Evolutionary conservation across 2,329 filamentous ascomycete genomes (phyloP).

Genomic region (Pseudogymnoascus sp.): DNA sequence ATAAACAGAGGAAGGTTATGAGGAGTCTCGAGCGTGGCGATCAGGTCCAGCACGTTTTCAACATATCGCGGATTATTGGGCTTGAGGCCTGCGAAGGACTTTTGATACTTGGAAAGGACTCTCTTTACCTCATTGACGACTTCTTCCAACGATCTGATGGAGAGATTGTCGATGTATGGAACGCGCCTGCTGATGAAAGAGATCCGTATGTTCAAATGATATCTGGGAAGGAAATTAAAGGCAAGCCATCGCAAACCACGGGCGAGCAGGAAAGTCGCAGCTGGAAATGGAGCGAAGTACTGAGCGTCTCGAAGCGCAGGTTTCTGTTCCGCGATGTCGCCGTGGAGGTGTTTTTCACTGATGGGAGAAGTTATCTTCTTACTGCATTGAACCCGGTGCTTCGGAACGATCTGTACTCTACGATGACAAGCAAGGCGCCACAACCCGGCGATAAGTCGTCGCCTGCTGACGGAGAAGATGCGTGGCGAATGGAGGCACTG

Average conservation of each 20-base stretch:
- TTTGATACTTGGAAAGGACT: conserved; percentile 84
- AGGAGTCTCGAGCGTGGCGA: conserved; percentile 84
- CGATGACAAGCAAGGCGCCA: conserved; percentile 70
- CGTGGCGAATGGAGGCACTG: conserved; percentile 84
- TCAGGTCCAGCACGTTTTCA: conserved; percentile 87
- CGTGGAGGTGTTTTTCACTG: conserved; percentile 95
- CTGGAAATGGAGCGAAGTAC: conserved; percentile 91
- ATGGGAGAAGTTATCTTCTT: conserved; percentile 88
- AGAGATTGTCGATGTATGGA: conserved; percentile 94
- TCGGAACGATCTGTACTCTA: conserved; percentile 74
- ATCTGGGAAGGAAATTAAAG: conserved; percentile 59
- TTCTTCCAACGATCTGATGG: conserved; percentile 93
- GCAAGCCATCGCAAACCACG: conserved; percentile 48
- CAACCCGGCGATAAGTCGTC: conserved; percentile 66
- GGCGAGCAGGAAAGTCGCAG: conserved; percentile 74
- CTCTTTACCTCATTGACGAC: conserved; percentile 89
- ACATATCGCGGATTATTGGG: conserved; percentile 88
- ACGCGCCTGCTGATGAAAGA: conserved; percentile 84
- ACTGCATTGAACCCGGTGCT: conserved; percentile 68
- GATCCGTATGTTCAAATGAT: conserved; percentile 96
- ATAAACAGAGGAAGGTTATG: conserved; percentile 98
- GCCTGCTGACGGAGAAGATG: conserved; percentile 72
- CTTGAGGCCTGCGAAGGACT: conserved; percentile 91
- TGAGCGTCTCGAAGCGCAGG: conserved; percentile 90
- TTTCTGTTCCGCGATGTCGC: conserved; percentile 94